Evolutionary conservation across 257 asterid genomes (phyloP), one percentile per base, ranked within the genome.

Genomic region (Nicotiana paniculata): DNA sequence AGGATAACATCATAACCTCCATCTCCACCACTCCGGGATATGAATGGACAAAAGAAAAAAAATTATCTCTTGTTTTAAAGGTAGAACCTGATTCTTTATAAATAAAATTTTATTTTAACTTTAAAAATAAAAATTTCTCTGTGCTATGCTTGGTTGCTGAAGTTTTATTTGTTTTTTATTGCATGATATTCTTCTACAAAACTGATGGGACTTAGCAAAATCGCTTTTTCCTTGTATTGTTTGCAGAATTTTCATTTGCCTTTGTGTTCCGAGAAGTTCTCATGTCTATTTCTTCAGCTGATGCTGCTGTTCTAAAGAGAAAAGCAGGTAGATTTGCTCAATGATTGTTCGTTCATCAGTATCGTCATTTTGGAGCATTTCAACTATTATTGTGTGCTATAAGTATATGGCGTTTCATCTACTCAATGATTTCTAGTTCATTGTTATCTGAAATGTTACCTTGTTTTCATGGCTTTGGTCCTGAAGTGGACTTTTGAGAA

Each of bases 221-320:
- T 81, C 24, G 55, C 77, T 55, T 65, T 83, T 84, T 57, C 59
- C 87, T 74, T 9, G 79, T 72, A 88, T 48, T 82, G 67, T 64
- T 80, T 86, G 76, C 92, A 96, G 99, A 90, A 68, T 88, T 65
- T 84, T 97, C 98, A 46, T 90, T 81, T 90, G 98, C 98, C 78
- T 96, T 92, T 91, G 99, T 96, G 76, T 96, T 86, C 85, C 97
- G 98, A 75, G 99, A 96, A 89, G 93, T 90, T 82, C 85, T 83
- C 79, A 86, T 81, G 72, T 81, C 88, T 54, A 48, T 89, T 77
- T 62, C 81, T 81, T 63, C 79, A 48, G 77, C 84, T 77, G 97
- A 90, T 82, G 84, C 86, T 46, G 85, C 89, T 43, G 70, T 81
- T 78, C 84, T 93, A 78, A 94, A 96, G 94, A 92, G 98, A 90